Conservation (phyloP, 2,329 filamentous ascomycete genomes). For the Penicillium hordei region DNA sequence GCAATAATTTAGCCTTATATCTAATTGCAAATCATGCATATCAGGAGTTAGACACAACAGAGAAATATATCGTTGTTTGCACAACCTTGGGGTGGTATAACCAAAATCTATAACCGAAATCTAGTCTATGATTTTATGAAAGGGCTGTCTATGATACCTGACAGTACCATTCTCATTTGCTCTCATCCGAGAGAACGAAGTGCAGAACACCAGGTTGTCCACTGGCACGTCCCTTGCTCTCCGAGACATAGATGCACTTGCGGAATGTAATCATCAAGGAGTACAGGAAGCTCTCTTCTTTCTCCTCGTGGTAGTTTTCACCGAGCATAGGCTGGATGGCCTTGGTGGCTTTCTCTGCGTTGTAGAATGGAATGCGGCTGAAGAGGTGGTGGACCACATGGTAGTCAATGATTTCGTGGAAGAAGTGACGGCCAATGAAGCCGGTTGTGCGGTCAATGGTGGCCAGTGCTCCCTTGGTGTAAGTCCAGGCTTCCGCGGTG, state of each 20-base stretch:
- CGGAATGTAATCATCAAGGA: slow-evolving; percentile 51
- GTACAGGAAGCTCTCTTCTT: slow-evolving; percentile 45
- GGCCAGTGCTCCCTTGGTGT: slow-evolving; percentile 60
- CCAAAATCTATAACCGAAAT: neutral
- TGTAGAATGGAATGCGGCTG: slow-evolving; percentile 62
- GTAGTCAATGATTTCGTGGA: slow-evolving; percentile 65
- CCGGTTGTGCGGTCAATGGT: slow-evolving; percentile 66
- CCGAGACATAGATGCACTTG: slow-evolving; percentile 51
- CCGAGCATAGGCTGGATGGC: slow-evolving; percentile 59
- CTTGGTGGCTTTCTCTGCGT: slow-evolving; percentile 59
- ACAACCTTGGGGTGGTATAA: neutral
- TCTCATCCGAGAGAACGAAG: slow-evolving; percentile 16
- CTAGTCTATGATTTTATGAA: slow-evolving; percentile 4
- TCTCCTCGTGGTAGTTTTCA: slow-evolving; percentile 48
- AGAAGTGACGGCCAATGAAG: slow-evolving; percentile 63
- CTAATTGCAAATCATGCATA: neutral
- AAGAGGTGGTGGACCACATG: slow-evolving; percentile 66
- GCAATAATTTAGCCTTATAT: neutral
- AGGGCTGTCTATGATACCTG: neutral
- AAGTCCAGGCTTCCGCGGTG: slow-evolving; percentile 60
- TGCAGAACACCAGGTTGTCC: slow-evolving; percentile 30
- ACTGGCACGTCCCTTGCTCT: slow-evolving; percentile 8
- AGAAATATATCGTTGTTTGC: neutral
- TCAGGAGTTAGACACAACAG: neutral
- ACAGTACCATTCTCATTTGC: slow-evolving; percentile 4